Evolutionary conservation across 108 stramenopile genomes (phyloP).

Genomic region (Fragilaria crotonensis): DNA sequence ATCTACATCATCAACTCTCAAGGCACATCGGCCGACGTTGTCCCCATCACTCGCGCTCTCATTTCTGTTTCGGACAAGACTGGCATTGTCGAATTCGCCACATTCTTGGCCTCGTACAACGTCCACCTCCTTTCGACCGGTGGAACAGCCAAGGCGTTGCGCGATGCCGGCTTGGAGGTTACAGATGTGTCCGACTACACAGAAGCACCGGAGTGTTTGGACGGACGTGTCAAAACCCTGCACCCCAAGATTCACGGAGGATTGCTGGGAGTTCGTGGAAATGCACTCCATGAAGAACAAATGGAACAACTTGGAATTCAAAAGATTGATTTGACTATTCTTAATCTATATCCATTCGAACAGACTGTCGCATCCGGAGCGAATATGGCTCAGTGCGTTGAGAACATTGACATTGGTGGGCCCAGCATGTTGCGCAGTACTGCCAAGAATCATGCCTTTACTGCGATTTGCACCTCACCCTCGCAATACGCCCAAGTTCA

Average conservation of each 20-base stretch:
- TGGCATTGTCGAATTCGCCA: slow-evolving; percentile 90
- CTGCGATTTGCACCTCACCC: slow-evolving; percentile 87
- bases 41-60: slow-evolving; percentile 84
- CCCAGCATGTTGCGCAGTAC: slow-evolving; percentile 96
- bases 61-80: slow-evolving; percentile 95
- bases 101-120: slow-evolving; percentile 61
- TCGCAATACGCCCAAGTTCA: slow-evolving; percentile 83
- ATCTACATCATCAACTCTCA: no score
- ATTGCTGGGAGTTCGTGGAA: slow-evolving; percentile 91
- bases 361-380: slow-evolving; percentile 86
- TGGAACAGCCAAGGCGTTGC: slow-evolving; percentile 86
- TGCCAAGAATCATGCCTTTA: slow-evolving; percentile 97
- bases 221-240: slow-evolving; percentile 98
- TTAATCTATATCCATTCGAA: slow-evolving; percentile 98
- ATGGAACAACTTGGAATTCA: slow-evolving; percentile 88
- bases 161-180: slow-evolving; percentile 81
- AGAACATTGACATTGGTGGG: slow-evolving; percentile 99
- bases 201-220: slow-evolving; percentile 89
- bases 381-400: slow-evolving; percentile 91
- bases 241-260: slow-evolving; percentile 98
- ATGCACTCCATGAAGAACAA: slow-evolving; percentile 80
- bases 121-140: slow-evolving; percentile 96
- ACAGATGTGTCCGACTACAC: slow-evolving; percentile 93
- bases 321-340: slow-evolving; percentile 94
- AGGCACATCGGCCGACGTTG: slow-evolving; percentile 72